These are phyloP conservation scores for Phytophthora rubi DNA, from an alignment of 352 stramenopile species.

Conservation along the genomic window DNA sequence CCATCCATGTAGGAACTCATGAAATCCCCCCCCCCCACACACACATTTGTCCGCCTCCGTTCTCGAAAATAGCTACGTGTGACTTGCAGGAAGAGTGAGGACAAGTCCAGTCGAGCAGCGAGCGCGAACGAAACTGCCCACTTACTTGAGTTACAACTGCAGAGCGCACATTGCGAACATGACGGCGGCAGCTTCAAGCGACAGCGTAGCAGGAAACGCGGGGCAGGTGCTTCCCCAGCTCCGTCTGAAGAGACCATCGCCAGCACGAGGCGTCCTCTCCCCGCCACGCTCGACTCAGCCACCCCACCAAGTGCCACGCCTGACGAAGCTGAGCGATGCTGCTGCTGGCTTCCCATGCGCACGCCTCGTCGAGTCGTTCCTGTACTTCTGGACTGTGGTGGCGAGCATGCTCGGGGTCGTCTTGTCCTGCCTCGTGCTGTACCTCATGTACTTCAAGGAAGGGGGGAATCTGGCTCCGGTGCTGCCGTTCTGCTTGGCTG, in stretches of 20 bases:
- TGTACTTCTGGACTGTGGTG: conserved; percentile 66
- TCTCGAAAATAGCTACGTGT: conserved; percentile 33
- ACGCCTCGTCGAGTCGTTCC: conserved; percentile 41
- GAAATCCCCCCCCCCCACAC: neutral
- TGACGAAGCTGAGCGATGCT: conserved; percentile 13
- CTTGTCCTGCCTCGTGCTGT: conserved; percentile 60
- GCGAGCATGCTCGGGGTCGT: conserved; percentile 58
- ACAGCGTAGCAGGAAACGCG: conserved; percentile 2
- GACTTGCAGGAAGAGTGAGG: conserved; percentile 15
- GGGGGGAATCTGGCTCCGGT: conserved; percentile 57
- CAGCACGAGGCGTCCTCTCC: conserved; percentile 26
- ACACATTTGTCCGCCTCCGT: neutral
- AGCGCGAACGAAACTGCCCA: conserved; percentile 19
- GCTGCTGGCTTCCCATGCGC: conserved; percentile 27
- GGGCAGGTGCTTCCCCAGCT: conserved; percentile 28
- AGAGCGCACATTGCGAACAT: conserved; percentile 12
- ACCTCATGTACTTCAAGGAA: conserved; percentile 66
- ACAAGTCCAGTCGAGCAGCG: conserved; percentile 8
- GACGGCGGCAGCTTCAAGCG: conserved; percentile 10
- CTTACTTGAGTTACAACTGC: conserved; percentile 8
- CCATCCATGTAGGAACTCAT: conserved; percentile 6
- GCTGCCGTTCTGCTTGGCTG: conserved; percentile 58
- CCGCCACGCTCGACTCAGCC: conserved; percentile 17
- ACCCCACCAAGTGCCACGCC: neutral
- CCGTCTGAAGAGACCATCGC: conserved; percentile 13